These are phyloP conservation scores for Trichoderma afroharzianum DNA, from an alignment of 2,329 filamentous ascomycete species.

Conservation along the genomic window DNA sequence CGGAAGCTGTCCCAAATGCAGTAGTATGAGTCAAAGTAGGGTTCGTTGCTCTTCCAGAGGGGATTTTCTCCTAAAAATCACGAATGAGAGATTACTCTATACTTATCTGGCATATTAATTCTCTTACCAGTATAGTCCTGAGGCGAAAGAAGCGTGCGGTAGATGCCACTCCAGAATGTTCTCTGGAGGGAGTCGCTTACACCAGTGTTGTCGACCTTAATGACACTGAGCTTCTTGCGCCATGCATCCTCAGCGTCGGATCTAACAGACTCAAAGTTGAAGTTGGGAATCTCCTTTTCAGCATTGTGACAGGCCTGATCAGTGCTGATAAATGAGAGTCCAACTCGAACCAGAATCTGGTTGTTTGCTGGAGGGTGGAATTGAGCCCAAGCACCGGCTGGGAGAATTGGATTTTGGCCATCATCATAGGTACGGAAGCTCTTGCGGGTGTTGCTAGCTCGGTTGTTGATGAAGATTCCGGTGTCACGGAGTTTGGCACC, in stretches of 20 bases:
- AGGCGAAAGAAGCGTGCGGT: constrained; percentile 65
- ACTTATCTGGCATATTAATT: not conserved
- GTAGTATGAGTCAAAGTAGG: constrained; percentile 68
- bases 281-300: constrained; percentile 64
- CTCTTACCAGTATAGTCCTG: constrained; percentile 61
- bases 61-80: constrained; percentile 62
- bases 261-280: constrained; percentile 58
- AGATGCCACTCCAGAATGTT: constrained; percentile 69
- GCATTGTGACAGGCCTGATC: constrained; percentile 67
- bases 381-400: constrained; percentile 59
- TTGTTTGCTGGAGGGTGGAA: constrained; percentile 45
- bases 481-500: constrained; percentile 51
- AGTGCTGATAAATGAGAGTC: constrained; percentile 66
- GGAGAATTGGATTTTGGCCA: constrained; percentile 24
- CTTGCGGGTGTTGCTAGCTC: constrained; percentile 44
- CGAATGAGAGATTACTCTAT: not conserved
- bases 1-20: constrained; percentile 73
- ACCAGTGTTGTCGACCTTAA: constrained; percentile 53
- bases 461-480: constrained; percentile 55
- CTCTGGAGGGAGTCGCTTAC: constrained; percentile 56
- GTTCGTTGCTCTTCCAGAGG: constrained; percentile 65
- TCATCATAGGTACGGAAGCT: constrained; percentile 32
- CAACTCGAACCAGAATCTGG: constrained; percentile 62
- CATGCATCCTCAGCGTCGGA: constrained; percentile 56
- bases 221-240: constrained; percentile 58